phyloP scores from a whole-genome alignment of 2,329 filamentous ascomycete genomes.

The Teratosphaeria zuluensis region DNA sequence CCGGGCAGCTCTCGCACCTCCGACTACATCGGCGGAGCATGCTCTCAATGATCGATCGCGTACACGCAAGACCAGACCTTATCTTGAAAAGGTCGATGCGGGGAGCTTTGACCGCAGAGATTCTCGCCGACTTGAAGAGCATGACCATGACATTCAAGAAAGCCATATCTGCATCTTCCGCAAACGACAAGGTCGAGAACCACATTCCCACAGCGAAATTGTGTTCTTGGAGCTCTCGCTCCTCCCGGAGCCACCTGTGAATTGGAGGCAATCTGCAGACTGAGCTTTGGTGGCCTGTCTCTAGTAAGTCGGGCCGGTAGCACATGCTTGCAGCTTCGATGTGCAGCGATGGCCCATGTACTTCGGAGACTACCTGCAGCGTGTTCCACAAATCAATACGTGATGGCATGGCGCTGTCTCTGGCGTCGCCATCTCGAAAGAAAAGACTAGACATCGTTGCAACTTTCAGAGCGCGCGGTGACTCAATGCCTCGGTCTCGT shows the following conservation, averaged over 20 bases:
- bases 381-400: constrained; percentile 1
- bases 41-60: not conserved
- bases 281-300: not conserved
- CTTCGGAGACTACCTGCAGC: not conserved
- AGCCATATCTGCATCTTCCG: constrained; percentile 28
- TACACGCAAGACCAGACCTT: not conserved
- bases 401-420: not conserved
- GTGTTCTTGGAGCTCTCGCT: not conserved
- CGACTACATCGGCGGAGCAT: not conserved
- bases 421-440: not conserved
- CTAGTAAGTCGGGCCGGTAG: constrained; percentile 7
- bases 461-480: constrained; percentile 1
- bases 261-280: constrained; percentile 6
- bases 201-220: constrained; percentile 14
- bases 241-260: constrained; percentile 4
- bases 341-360: not conserved
- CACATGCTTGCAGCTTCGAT: not conserved
- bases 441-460: constrained; percentile 3
- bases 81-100: constrained; percentile 22
- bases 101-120: constrained; percentile 29
- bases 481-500: constrained; percentile 4
- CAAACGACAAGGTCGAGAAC: constrained; percentile 35
- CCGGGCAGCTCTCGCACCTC: not conserved
- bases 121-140: constrained; percentile 29
- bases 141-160: constrained; percentile 33